phyloP scores from a whole-genome alignment of 805 yeast genomes.

The Ogataea zsoltii region DNA sequence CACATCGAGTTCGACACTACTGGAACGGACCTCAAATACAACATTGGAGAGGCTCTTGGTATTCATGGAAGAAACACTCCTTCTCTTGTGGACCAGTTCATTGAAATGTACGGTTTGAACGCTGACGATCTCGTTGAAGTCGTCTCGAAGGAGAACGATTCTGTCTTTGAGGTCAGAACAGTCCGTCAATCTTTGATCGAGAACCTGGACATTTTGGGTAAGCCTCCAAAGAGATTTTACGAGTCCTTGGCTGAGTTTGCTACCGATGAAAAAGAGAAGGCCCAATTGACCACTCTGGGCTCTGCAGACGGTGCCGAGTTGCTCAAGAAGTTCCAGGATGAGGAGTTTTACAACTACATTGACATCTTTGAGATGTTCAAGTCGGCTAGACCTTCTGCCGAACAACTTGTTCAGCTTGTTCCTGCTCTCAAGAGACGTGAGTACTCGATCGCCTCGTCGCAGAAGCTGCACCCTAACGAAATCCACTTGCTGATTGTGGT shows the following conservation, averaged over 20 bases:
- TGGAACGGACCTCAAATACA: slow-evolving; percentile 88
- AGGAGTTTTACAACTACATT: slow-evolving; percentile 74
- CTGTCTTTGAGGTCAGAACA: slow-evolving; percentile 70
- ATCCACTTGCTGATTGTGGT: slow-evolving; percentile 91
- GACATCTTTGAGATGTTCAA: slow-evolving; percentile 79
- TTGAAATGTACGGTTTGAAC: slow-evolving; percentile 68
- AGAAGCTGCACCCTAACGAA: slow-evolving; percentile 85
- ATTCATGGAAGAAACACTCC: slow-evolving; percentile 85
- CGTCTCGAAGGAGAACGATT: slow-evolving; percentile 64
- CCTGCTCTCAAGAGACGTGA: slow-evolving; percentile 95
- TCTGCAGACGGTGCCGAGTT: slow-evolving; percentile 82
- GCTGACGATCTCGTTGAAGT: slow-evolving; percentile 69
- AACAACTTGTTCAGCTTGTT: slow-evolving; percentile 68
- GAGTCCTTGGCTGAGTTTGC: slow-evolving; percentile 79
- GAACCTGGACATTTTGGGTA: slow-evolving; percentile 85
- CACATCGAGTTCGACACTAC: slow-evolving; percentile 91
- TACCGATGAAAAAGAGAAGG: slow-evolving; percentile 64
- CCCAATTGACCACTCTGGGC: slow-evolving; percentile 59
- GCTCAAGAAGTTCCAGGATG: slow-evolving; percentile 82
- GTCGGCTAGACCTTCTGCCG: slow-evolving; percentile 76
- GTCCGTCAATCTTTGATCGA: slow-evolving; percentile 79
- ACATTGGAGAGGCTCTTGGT: slow-evolving; percentile 96
- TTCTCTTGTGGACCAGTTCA: slow-evolving; percentile 65
- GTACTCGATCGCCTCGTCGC: slow-evolving; percentile 96
- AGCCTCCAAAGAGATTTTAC: slow-evolving; percentile 93